Evolutionary conservation across 2,329 filamentous ascomycete genomes (phyloP).

Genomic region (Achaetomium macrosporum): DNA sequence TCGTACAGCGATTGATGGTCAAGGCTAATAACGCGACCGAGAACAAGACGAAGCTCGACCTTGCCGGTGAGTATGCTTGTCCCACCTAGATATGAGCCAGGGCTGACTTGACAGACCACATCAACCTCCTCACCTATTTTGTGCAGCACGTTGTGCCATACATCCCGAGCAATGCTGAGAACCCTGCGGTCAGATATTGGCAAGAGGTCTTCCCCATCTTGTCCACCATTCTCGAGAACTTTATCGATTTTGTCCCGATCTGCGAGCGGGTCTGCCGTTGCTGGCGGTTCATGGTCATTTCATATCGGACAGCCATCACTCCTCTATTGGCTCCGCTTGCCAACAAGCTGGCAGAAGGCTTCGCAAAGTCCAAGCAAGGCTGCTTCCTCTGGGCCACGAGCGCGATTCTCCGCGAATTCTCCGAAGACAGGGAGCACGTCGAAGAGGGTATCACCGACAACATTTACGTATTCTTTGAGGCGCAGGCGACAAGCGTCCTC

Average conservation of each 20-base stretch:
- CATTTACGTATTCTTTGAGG: slow-evolving; percentile 92
- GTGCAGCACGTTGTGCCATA: slow-evolving; percentile 72
- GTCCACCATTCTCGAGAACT: slow-evolving; percentile 79
- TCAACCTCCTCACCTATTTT: slow-evolving; percentile 89
- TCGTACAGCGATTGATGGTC: slow-evolving; percentile 76
- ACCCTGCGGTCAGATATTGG: slow-evolving; percentile 94
- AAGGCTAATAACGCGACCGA: slow-evolving; percentile 82
- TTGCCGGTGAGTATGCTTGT: slow-evolving; percentile 62
- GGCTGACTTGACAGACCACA: slow-evolving; percentile 55
- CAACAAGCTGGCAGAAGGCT: slow-evolving; percentile 80
- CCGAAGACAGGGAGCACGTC: slow-evolving; percentile 80
- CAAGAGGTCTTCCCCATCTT: slow-evolving; percentile 87
- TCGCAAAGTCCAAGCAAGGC: slow-evolving; percentile 79
- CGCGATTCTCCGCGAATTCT: slow-evolving; percentile 91
- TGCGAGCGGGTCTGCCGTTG: slow-evolving; percentile 90
- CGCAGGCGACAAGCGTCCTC: slow-evolving; percentile 84
- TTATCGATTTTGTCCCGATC: slow-evolving; percentile 78
- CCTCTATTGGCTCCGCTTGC: slow-evolving; percentile 81
- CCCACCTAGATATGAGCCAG: background rate
- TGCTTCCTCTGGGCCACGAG: slow-evolving; percentile 99
- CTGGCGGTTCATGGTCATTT: slow-evolving; percentile 96
- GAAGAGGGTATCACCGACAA: slow-evolving; percentile 74
- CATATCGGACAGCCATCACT: slow-evolving; percentile 83
- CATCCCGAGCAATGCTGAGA: slow-evolving; percentile 63
- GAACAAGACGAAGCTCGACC: slow-evolving; percentile 74